A percentile compares a stretch with the other conserved stretches of the same genome.
Evolutionary conservation across 805 yeast genomes (phyloP).

Genomic region (Ogataea salicorniae): DNA sequence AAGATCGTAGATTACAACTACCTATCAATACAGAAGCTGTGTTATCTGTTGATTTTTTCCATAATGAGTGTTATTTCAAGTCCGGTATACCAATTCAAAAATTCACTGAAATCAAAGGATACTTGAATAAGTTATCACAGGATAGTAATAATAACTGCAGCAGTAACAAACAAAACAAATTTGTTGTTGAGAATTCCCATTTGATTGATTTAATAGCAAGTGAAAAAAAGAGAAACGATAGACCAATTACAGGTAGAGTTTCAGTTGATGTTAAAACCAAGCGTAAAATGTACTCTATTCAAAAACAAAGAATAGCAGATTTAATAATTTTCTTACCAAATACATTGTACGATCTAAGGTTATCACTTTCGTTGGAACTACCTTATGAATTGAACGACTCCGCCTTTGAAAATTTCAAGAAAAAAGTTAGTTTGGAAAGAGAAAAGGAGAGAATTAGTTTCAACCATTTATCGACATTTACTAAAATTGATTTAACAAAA

Average conservation of each 20-base stretch:
- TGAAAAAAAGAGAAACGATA: conserved; percentile 57
- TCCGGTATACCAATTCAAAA: conserved; percentile 63
- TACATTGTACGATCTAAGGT: conserved; percentile 67
- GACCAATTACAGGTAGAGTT: conserved; percentile 59
- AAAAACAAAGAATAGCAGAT: conserved; percentile 70
- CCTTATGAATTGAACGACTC: conserved; percentile 55
- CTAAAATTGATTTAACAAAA: conserved; percentile 67
- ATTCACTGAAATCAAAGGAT: conserved; percentile 51
- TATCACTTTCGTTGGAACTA: conserved; percentile 71
- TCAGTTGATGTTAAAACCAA: conserved; percentile 66
- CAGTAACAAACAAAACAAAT: conserved; percentile 33
- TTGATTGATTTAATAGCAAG: conserved; percentile 59
- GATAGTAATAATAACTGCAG: conserved; percentile 14
- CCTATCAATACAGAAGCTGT: conserved; percentile 69
- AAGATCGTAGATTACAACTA: conserved; percentile 56
- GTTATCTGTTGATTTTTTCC: conserved; percentile 43
- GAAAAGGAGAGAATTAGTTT: conserved; percentile 70
- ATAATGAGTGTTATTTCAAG: conserved; percentile 51
- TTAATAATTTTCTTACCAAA: conserved; percentile 70
- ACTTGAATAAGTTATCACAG: conserved; percentile 47
- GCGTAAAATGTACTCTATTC: conserved; percentile 61
- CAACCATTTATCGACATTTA: conserved; percentile 67
- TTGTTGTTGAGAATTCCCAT: conserved; percentile 56
- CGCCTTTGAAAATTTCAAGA: conserved; percentile 49
- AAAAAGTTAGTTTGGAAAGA: conserved; percentile 47